A percentile compares a stretch with the other conserved stretches of the same genome.
These are phyloP conservation scores for Rhizopogon sp. DNA, from an alignment of 768 basidiomycete species.

Conservation along the genomic window DNA sequence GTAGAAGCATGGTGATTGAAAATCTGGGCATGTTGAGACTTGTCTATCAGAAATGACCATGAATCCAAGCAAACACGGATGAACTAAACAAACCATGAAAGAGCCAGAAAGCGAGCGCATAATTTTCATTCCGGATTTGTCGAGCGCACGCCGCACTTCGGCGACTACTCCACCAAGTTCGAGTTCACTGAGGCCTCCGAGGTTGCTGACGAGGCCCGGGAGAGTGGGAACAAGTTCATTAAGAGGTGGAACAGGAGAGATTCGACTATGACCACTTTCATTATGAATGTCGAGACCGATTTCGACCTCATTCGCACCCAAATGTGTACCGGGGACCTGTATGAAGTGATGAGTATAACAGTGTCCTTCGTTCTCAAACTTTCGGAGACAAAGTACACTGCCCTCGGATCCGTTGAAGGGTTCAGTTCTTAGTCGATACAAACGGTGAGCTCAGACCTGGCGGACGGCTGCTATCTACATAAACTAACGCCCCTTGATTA, in stretches of 20 bases:
- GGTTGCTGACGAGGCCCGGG: no score
- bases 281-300: constrained; percentile 93
- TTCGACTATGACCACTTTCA: constrained; percentile 66
- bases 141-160: constrained; percentile 54
- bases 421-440: no score
- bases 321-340: constrained; percentile 71
- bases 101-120: constrained; percentile 70
- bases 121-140: constrained; percentile 49
- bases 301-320: constrained; percentile 67
- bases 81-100: constrained; percentile 63
- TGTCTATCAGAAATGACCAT: constrained; percentile 21
- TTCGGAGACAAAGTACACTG: no score
- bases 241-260: constrained; percentile 69
- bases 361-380: background rate
- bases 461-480: no score
- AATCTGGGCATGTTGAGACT: constrained; percentile 81
- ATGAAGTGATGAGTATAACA: background rate
- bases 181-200: constrained; percentile 80
- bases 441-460: no score
- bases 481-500: no score
- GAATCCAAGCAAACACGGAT: background rate
- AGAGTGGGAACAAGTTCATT: constrained; percentile 65
- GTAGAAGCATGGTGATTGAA: constrained; percentile 75
- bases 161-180: constrained; percentile 68
- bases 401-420: no score